phyloP scores from a whole-genome alignment of 345 rosid species.

The Eucalyptus coolabah region DNA sequence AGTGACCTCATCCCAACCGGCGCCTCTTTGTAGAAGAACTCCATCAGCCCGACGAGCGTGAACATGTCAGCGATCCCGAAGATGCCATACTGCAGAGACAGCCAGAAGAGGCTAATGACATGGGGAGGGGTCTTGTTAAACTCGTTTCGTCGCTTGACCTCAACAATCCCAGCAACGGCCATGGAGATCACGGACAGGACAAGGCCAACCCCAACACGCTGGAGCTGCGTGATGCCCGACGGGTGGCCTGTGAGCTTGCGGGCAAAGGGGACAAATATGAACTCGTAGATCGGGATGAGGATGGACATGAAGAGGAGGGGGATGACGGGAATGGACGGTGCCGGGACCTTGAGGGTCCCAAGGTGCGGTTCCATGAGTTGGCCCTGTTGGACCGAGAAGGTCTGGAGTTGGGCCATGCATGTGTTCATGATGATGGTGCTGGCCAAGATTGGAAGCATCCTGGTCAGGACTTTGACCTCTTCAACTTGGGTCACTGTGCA shows the following conservation, averaged over 20 bases:
- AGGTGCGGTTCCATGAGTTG: slow-evolving; percentile 9
- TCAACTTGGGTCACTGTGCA: slow-evolving; percentile 48
- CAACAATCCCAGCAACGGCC: slow-evolving; percentile 24
- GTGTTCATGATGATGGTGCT: slow-evolving; percentile 33
- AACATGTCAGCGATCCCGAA: slow-evolving; percentile 42
- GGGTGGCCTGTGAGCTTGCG: slow-evolving; percentile 18
- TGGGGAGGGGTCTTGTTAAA: not conserved
- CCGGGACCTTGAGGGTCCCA: slow-evolving; percentile 17
- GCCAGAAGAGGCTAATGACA: slow-evolving; percentile 22
- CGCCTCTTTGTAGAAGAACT: slow-evolving; percentile 34
- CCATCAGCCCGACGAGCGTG: slow-evolving; percentile 29
- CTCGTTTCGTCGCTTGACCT: slow-evolving; percentile 20
- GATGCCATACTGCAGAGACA: slow-evolving; percentile 20
- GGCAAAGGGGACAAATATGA: slow-evolving; percentile 17
- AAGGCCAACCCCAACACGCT: slow-evolving; percentile 27
- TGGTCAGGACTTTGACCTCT: slow-evolving; percentile 25
- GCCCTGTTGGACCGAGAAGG: slow-evolving; percentile 29
- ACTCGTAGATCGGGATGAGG: slow-evolving; percentile 25
- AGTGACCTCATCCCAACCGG: slow-evolving; percentile 30
- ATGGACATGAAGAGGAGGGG: slow-evolving; percentile 20
- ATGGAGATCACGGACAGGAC: slow-evolving; percentile 26
- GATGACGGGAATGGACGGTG: slow-evolving; percentile 23
- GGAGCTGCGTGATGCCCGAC: slow-evolving; percentile 30
- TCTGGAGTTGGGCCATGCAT: slow-evolving; percentile 28
- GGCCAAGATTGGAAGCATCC: slow-evolving; percentile 29